Evolutionary conservation across 352 stramenopile genomes (phyloP), one percentile per base, ranked within the genome.

Genomic region (Phytophthora brassicae): DNA sequence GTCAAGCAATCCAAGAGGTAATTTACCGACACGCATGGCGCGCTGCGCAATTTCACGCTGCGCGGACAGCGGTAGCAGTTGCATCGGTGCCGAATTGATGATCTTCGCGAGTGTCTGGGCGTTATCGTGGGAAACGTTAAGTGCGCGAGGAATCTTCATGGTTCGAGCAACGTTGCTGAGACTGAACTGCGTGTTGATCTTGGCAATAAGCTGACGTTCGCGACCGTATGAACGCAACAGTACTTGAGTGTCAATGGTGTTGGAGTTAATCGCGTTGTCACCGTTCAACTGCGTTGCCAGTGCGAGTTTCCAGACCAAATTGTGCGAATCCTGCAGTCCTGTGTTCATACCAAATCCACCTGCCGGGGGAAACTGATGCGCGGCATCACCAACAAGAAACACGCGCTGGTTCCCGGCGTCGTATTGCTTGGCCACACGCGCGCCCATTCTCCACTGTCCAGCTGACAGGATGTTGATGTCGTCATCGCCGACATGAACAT

Each of bases 311-410:
- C 92, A 98, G 2, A 81, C 86, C 8, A 98, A 70, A 55, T 98
- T 98, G 72, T 97, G 90, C 0, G 87, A 82, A 55, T 98, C 92
- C 61, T 97, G 88, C 24, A 98, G 68, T 36, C 92, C 93, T 1
- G 89, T 97, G 71, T 98, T 98, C 77, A 98, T 93, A 51, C 93
- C 93, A 39, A 98, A 94, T 4, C 93, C 93, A 26, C 93, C 93
- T 16, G 92, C 90, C 0, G 93, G 93, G 7, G 93, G 92, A 46
- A 98, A 97, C 61, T 97, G 87, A 51, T 98, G 93, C 8, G 92
- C 93, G 4, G 92, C 88, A 50, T 98, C 93, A 31, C 93, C 93
- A 0, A 92, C 88, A 46, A 98, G 78, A 63, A 98, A 97, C 11
- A 97, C 72, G 6, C 72, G 69, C 26, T 79, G 51, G 23, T 84